Evolutionary conservation across 192 early-diverging fungal species (phyloP).

Genomic region (Coemansia sp.): DNA sequence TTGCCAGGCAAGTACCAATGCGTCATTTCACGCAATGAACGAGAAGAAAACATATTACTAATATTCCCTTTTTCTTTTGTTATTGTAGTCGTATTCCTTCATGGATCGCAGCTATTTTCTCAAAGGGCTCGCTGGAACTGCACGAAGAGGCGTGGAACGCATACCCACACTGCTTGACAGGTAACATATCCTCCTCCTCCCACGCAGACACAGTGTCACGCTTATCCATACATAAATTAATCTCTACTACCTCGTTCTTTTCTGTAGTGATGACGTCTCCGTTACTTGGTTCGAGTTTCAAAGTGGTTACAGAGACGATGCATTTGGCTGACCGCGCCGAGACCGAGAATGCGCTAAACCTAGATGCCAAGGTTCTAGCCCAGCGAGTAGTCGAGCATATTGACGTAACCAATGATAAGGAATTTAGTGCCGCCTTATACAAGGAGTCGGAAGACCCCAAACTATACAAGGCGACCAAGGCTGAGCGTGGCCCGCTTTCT

Average conservation of each 20-base stretch:
- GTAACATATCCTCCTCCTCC: slow-evolving; percentile 16
- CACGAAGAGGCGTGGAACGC: slow-evolving; percentile 87
- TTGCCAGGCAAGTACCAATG: slow-evolving; percentile 37
- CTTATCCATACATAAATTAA: neutral
- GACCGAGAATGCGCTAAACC: slow-evolving; percentile 65
- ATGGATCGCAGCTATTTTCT: slow-evolving; percentile 64
- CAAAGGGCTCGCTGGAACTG: slow-evolving; percentile 66
- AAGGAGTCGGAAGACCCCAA: slow-evolving; percentile 70
- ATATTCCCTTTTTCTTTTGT: slow-evolving; percentile 1
- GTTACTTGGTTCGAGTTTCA: slow-evolving; percentile 73
- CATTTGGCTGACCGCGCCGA: slow-evolving; percentile 74
- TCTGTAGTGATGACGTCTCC: slow-evolving; percentile 59
- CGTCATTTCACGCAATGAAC: neutral
- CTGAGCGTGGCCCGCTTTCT: slow-evolving; percentile 68
- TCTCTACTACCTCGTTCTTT: neutral
- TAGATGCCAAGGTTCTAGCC: slow-evolving; percentile 52
- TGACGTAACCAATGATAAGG: slow-evolving; percentile 69
- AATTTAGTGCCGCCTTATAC: slow-evolving; percentile 58
- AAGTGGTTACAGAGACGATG: slow-evolving; percentile 73
- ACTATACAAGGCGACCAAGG: slow-evolving; percentile 64
- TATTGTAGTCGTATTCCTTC: slow-evolving; percentile 61
- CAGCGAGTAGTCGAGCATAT: slow-evolving; percentile 68
- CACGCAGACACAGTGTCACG: neutral
- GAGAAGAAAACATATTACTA: neutral
- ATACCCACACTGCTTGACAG: slow-evolving; percentile 68